These are phyloP conservation scores for Cymodocea nodosa DNA, from an alignment of 116 monocot species.

Conservation along the genomic window DNA sequence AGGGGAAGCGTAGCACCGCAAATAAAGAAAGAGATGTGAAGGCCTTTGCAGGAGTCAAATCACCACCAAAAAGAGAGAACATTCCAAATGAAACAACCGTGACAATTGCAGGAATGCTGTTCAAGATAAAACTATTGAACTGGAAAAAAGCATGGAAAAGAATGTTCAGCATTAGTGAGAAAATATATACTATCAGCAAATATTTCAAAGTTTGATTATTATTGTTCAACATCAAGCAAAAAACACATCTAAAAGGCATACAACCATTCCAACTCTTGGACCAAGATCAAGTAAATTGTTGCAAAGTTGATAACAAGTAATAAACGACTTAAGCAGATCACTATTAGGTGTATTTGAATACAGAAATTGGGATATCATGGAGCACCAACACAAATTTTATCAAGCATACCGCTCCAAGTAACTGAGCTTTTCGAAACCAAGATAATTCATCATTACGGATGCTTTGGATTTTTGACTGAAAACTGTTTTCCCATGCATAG, in stretches of 20 bases:
- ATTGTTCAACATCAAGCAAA: background rate
- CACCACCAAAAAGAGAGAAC: conserved; percentile 79
- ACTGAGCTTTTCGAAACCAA: conserved; percentile 81
- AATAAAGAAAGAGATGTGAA: conserved; percentile 96
- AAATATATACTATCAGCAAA: background rate
- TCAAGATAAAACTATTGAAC: conserved; percentile 81
- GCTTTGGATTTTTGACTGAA: conserved; percentile 83
- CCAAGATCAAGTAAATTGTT: no score
- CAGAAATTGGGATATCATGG: background rate
- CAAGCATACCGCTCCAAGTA: conserved; percentile 56
- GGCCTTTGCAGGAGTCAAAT: conserved; percentile 94
- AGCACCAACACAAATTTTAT: background rate
- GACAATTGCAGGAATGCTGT: conserved; percentile 85
- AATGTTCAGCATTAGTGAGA: background rate
- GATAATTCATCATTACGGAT: conserved; percentile 92
- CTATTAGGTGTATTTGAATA: background rate
- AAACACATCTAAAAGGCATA: no score
- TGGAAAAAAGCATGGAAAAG: conserved; percentile 28
- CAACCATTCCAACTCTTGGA: no score
- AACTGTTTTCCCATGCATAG: conserved; percentile 98
- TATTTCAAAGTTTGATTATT: background rate
- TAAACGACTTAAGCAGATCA: background rate
- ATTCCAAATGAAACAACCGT: conserved; percentile 91
- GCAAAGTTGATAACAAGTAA: background rate
- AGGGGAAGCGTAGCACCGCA: conserved; percentile 82